Base-by-base conservation (phyloP, 257 asterid species). In the Solanum phureja region DNA sequence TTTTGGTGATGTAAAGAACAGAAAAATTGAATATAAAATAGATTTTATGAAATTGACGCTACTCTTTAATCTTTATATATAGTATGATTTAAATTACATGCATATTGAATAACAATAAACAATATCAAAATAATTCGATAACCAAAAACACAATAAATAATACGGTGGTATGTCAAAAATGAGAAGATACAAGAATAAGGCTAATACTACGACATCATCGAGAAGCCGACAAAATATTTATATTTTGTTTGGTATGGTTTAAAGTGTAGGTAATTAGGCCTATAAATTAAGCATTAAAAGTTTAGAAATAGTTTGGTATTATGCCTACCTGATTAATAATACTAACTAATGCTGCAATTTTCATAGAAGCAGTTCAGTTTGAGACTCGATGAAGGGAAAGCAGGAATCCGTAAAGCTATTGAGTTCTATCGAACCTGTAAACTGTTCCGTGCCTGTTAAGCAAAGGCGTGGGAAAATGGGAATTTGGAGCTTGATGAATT, bases 381-480 rank as follows among this genome's bases (percentile, higher is more conserved):
- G 9, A 12, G 37, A 29, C 23, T 18, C n/a, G 23, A 71, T 29
- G 40, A 71, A 31, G 6, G 24, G 12, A 71, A 71, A 68, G 13
- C 2, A 5, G 23, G 38, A 68, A 68, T 29, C 23, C 0, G 38
- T 14, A 29, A 68, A 71, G n/a, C 40, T 71, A 71, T 31, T 71
- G n/a, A 7, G 16, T 71, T 71, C 7, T 14, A 7, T 35, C 0
- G 6, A 71, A 31, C n/a, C 40, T 31, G n/a, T 31, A 24, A 66
- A 66, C 4, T 24, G 3, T 66, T 0, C 35, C 18, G 0, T 3
- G 40, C 9, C 23, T 1, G 5, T 0, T 12, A 29, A 68, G 37
- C 37, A 68, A 71, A 1, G 44, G 46, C 1, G 4, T 0, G 64
- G 64, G 24, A 8, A 33, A 34, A 72, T 72, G 46, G 81, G 24